Percentiles rank a stretch among this genome's conserved stretches.
phyloP scores from a whole-genome alignment of 2,329 filamentous ascomycete species.

The Microdochium paspali region DNA sequence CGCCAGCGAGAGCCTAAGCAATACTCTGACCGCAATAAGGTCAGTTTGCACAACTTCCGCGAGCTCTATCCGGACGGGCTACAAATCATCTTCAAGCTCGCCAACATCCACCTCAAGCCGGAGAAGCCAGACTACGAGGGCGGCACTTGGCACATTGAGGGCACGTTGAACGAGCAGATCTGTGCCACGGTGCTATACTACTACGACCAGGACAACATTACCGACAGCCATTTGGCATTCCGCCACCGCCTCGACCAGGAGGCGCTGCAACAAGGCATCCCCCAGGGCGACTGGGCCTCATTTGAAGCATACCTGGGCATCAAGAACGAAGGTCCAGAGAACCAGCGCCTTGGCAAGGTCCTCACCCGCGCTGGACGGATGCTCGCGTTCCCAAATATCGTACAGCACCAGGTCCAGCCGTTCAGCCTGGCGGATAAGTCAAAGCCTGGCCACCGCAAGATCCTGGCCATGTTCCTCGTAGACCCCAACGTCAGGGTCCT shows the following conservation, averaged over 20 bases:
- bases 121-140: constrained; percentile 43
- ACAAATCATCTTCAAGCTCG: constrained; percentile 56
- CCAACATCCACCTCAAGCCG: constrained; percentile 51
- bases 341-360: constrained; percentile 38
- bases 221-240: constrained; percentile 39
- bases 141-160: constrained; percentile 47
- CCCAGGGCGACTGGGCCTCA: constrained; percentile 22
- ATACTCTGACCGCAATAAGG: constrained; percentile 2
- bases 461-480: constrained; percentile 49
- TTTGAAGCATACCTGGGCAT: constrained; percentile 26
- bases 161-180: constrained; percentile 52
- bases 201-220: constrained; percentile 51
- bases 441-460: constrained; percentile 43
- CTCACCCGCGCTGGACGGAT: constrained; percentile 35
- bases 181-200: constrained; percentile 54
- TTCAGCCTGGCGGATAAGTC: constrained; percentile 39
- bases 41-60: constrained; percentile 13
- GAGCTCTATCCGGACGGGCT: constrained; percentile 25
- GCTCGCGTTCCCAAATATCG: constrained; percentile 45
- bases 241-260: constrained; percentile 27
- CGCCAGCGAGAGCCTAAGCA: constrained; percentile 10
- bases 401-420: constrained; percentile 39
- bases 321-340: constrained; percentile 11
- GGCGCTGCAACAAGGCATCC: constrained; percentile 10
- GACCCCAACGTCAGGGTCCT: constrained; percentile 43